Percentiles rank a stretch among this genome's conserved stretches.
Evolutionary conservation across 2,329 filamentous ascomycete genomes (phyloP).

Genomic region (Microdochium nivale): DNA sequence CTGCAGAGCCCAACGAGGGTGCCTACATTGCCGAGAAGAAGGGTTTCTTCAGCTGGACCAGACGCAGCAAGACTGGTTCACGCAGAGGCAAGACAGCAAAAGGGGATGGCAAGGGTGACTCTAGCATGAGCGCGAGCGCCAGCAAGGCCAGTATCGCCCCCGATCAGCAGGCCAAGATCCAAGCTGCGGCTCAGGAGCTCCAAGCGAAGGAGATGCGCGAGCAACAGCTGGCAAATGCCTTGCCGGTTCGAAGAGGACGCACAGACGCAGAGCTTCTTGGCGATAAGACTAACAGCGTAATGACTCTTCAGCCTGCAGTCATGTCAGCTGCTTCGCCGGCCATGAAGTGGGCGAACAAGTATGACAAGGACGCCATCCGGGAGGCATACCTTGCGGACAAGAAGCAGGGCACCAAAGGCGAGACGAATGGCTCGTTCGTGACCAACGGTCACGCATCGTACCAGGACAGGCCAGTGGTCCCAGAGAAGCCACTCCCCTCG

Average conservation of each 20-base stretch:
- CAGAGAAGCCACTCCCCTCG: conserved; percentile 28
- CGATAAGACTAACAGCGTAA: conserved; percentile 78
- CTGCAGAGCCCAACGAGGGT: conserved; percentile 71
- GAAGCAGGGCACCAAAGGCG: conserved; percentile 60
- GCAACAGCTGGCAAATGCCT: conserved; percentile 30
- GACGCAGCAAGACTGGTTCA: conserved; percentile 51
- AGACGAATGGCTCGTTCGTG: conserved; percentile 31
- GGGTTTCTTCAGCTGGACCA: conserved; percentile 81
- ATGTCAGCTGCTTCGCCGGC: conserved; percentile 83
- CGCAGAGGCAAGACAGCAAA: conserved; percentile 62
- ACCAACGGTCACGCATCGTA: conserved; percentile 27
- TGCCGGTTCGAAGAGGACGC: conserved; percentile 39
- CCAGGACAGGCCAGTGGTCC: conserved; percentile 28
- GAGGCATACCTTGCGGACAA: conserved; percentile 75
- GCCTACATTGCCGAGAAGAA: conserved; percentile 96
- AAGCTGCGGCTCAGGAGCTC: conserved; percentile 79
- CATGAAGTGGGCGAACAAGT: conserved; percentile 94
- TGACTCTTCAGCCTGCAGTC: conserved; percentile 80
- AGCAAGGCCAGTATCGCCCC: conserved; percentile 82
- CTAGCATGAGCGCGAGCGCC: conserved; percentile 24
- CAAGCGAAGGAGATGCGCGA: conserved; percentile 58
- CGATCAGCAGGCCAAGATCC: conserved; percentile 88
- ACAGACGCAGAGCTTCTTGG: conserved; percentile 47
- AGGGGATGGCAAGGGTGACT: conserved; percentile 30
- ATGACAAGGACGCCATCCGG: conserved; percentile 81